These are phyloP conservation scores for Plasmodium inui DNA, from an alignment of 169 alveolate genomes.

Conservation along the genomic window DNA sequence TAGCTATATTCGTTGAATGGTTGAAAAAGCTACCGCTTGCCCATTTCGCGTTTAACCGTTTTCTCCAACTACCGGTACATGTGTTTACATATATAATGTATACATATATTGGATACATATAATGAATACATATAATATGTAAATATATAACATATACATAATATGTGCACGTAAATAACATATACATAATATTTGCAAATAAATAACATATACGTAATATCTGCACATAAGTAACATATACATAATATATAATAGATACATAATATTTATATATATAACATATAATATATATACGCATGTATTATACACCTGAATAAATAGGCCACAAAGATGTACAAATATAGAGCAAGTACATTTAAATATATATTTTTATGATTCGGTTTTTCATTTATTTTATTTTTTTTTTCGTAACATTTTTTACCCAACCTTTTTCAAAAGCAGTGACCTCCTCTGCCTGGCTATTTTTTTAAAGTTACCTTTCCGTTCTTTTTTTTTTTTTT, in stretches of 20 bases:
- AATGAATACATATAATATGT: too few species aligned
- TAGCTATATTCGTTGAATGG: background rate
- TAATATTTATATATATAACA: too few species aligned
- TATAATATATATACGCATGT: background rate
- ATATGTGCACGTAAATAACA: background rate
- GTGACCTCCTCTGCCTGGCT: background rate
- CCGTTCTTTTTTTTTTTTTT: background rate
- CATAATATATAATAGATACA: too few species aligned
- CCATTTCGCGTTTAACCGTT: background rate
- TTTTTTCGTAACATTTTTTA: background rate
- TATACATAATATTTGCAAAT: too few species aligned
- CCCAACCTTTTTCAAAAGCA: background rate
- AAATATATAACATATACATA: background rate
- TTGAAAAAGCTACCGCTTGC: background rate
- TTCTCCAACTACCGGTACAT: background rate
- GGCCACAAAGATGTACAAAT: background rate
- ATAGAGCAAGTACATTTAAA: background rate
- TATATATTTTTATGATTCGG: background rate
- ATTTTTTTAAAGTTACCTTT: background rate
- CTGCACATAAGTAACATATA: too few species aligned
- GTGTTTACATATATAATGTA: background rate
- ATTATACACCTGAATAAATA: background rate
- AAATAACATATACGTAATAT: too few species aligned
- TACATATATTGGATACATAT: too few species aligned
- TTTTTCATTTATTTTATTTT: constrained; percentile 4